These are phyloP conservation scores for Mrakia blollopis DNA, from an alignment of 768 basidiomycete genomes.

Conservation along the genomic window DNA sequence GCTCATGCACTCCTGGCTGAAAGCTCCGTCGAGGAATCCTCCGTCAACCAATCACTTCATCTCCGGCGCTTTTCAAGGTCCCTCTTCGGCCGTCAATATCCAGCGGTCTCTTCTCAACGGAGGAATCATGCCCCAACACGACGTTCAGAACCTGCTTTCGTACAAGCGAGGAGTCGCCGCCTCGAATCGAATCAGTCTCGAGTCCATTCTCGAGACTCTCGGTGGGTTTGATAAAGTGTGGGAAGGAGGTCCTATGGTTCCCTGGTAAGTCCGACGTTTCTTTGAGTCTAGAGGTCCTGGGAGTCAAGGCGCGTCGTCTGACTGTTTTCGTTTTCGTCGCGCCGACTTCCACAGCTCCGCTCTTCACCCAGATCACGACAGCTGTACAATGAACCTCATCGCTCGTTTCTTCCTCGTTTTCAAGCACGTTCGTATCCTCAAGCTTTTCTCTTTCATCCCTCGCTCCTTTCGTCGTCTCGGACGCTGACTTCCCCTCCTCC, in stretches of 20 bases:
- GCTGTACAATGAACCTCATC: slow-evolving; percentile 2
- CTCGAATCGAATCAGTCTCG: background rate
- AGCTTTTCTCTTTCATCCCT: too few relatives aligned
- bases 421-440: background rate
- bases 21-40: slow-evolving; percentile 14
- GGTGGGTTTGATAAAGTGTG: background rate
- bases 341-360: background rate
- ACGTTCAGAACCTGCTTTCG: slow-evolving; percentile 20
- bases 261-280: slow-evolving; percentile 8
- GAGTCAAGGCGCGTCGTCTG: background rate
- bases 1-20: slow-evolving; percentile 17
- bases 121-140: background rate
- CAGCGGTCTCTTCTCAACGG: slow-evolving; percentile 9
- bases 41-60: slow-evolving; percentile 20
- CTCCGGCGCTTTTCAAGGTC: slow-evolving; percentile 22
- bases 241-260: slow-evolving; percentile 7
- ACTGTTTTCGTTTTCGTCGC: background rate
- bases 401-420: slow-evolving; percentile 26
- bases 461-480: too few relatives aligned
- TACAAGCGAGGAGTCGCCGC: slow-evolving; percentile 13
- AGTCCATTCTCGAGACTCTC: slow-evolving; percentile 8
- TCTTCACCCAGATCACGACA: slow-evolving; percentile 26
- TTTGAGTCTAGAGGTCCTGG: too few relatives aligned
- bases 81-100: slow-evolving; percentile 15
- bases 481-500: too few relatives aligned